Base-by-base conservation (phyloP, 2,329 filamentous ascomycete genomes). In the Elsinoe batatas region DNA sequence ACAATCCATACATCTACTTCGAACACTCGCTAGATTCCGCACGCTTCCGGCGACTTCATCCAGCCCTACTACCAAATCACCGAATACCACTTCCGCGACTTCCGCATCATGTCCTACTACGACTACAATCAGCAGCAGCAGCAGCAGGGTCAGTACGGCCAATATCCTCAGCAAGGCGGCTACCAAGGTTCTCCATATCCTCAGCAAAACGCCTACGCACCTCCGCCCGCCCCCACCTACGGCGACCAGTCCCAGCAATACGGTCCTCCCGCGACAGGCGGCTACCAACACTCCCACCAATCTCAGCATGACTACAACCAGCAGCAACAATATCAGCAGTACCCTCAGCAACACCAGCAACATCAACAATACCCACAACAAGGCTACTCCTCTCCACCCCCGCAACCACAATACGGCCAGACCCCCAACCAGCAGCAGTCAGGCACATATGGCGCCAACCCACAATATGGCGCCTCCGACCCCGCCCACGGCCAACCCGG, bases 11-110 rank as follows among this genome's bases (percentile, higher is more conserved):
- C 18, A 32, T 49, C 17, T 35, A 20, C 33, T 49, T 49, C 44
- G 26, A 33, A 15, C 57, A 80, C 79, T 77, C 78, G 76, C 13
- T 75, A 75, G 57, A 75, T 75, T 36, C 79, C 79, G 70, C 71
- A 76, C 60, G 58, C 56, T 57, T 65, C 63, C 53, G 67, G 70
- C 50, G 32, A 49, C 37, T 49, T 36, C 17, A 68, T 43, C 66
- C 64, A 67, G 43, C 58, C 62, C 1, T 37, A 51, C 33, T 12
- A 38, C 4, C 47, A 26, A 44, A 32, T 51, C 47, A 26, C 47
- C 33, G 59, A 68, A 30, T 61, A 61, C 36, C 61, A 30, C 37
- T 42, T n/a, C 36, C 37, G 26, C 37, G 32, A 32, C 32, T 37
- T 37, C 26, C 47, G 18, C 51, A 54, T 17, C 26, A 55, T 55